A percentile compares a stretch with the other conserved stretches of the same genome.
phyloP scores from a whole-genome alignment of 208 protist genomes.

The Dictyostelium gargantuum region DNA sequence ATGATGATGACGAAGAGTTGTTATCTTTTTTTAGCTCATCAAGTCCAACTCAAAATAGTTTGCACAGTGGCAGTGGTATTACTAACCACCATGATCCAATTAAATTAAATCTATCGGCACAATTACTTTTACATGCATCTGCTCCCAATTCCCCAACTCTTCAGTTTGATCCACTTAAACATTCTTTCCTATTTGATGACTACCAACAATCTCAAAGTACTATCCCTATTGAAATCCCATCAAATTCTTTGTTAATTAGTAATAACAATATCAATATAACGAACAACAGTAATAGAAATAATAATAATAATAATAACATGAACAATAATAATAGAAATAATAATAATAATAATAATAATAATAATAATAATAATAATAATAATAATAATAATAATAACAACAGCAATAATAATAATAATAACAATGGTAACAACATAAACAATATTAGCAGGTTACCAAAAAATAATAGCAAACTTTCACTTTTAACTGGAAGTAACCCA shows the following conservation, averaged over 20 bases:
- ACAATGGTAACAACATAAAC: neutral
- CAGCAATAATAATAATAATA: neutral
- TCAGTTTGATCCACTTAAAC: neutral
- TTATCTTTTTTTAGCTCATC: slow-evolving; percentile 18
- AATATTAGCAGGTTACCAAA: neutral
- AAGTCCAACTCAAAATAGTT: neutral
- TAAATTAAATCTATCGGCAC: slow-evolving; percentile 29
- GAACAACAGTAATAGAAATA: neutral
- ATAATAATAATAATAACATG: neutral
- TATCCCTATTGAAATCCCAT: slow-evolving; percentile 24
- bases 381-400: slow-evolving; percentile 5
- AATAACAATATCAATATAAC: neutral
- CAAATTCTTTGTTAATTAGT: neutral
- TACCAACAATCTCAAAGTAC: neutral
- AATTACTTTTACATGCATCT: slow-evolving; percentile 29
- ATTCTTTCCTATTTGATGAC: neutral
- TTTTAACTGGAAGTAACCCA: neutral
- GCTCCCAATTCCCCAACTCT: neutral
- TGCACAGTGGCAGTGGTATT: neutral
- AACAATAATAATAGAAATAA: neutral
- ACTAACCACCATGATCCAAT: neutral
- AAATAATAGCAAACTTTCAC: neutral
- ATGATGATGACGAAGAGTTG: slow-evolving; percentile 59
- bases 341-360: neutral
- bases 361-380: neutral